Percentiles rank a stretch among this genome's conserved stretches.
Evolutionary conservation across 2,329 filamentous ascomycete species (phyloP).

Genomic region (Talaromyces atroroseus): DNA sequence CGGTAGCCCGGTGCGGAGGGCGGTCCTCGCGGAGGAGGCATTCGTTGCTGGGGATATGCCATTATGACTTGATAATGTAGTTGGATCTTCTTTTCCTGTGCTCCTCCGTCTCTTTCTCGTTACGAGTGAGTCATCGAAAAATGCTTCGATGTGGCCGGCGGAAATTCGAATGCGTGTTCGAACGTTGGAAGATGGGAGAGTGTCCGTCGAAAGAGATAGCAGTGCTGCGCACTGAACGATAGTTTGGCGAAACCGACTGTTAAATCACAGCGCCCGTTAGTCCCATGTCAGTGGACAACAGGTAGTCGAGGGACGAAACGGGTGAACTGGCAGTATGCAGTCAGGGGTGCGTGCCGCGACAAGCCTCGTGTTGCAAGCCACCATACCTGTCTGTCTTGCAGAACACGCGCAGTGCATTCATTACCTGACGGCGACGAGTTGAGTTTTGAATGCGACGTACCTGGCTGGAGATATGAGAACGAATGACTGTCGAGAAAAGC

Average conservation of each 20-base stretch:
- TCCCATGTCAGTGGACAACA: background rate
- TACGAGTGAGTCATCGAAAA: conserved; percentile 8
- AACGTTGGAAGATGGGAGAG: too few species aligned
- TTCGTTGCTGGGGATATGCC: conserved; percentile 33
- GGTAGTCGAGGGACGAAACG: conserved; percentile 5
- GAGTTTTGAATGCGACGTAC: background rate
- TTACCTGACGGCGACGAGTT: background rate
- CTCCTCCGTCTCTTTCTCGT: background rate
- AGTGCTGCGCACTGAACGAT: background rate
- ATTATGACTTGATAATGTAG: conserved; percentile 18
- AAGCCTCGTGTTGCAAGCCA: conserved; percentile 1
- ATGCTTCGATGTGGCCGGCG: too few species aligned
- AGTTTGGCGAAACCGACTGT: background rate
- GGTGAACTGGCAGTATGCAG: background rate
- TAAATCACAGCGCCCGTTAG: background rate
- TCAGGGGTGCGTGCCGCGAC: conserved; percentile 3
- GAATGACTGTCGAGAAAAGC: background rate
- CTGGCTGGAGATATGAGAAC: background rate
- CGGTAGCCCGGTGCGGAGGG: conserved; percentile 19
- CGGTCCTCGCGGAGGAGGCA: conserved; percentile 22
- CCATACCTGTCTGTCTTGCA: background rate
- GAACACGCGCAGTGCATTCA: background rate
- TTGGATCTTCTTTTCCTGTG: background rate
- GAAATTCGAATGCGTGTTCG: too few species aligned
- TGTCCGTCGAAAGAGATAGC: too few species aligned